Base-by-base conservation (phyloP, 31 red algal genomes). In the Bonnemaisonia californica region DNA sequence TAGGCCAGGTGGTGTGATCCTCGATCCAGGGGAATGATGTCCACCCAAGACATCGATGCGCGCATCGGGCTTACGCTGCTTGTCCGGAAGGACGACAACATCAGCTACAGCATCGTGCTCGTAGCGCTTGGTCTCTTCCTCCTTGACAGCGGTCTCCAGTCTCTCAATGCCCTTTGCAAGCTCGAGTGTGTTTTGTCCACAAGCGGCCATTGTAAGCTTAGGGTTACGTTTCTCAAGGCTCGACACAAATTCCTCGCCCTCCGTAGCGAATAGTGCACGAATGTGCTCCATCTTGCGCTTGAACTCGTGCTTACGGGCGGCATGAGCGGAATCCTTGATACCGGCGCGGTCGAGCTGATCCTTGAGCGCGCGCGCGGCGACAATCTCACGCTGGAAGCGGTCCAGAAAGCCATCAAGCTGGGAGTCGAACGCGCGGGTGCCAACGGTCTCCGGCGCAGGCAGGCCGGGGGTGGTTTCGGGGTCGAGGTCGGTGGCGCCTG, bases 391-490 rank as follows among this genome's bases (percentile, higher is more conserved):
- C 63, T 82, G 77, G 51, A 90, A 82, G 27, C 87, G 55, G 58
- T 90, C 77, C 30, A 90, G 79, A 63, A 90, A 90, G 62, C 58
- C 87, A 69, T 90, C 87, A 3, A 90, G 79, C 61, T 83, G 87
- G 26, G 45, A 48, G 64, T 90, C 87, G 66, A 90, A 90, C 3
- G 47, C 71, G 21, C 29, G 62, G 41, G 41, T 78, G 19, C 67
- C 85, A 2, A 81, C 64, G 16, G 85, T 74, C 22, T 81, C 41
- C 33, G 76, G 40, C 13, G 64, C 76, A 26, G 76, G 11, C 12
- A 33, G 9, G 32, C 5, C 66, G 66, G 66, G 12, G 66, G 32
- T 5, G 27, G 66, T 16, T 4, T 30, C 66, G 32, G 55, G 41
- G 29, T 2, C 3, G 72, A 24, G 19, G 62, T 32, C 12, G 77